Evolutionary conservation across 2,329 filamentous ascomycete genomes (phyloP).

Genomic region (Pestalotiopsis sp.): DNA sequence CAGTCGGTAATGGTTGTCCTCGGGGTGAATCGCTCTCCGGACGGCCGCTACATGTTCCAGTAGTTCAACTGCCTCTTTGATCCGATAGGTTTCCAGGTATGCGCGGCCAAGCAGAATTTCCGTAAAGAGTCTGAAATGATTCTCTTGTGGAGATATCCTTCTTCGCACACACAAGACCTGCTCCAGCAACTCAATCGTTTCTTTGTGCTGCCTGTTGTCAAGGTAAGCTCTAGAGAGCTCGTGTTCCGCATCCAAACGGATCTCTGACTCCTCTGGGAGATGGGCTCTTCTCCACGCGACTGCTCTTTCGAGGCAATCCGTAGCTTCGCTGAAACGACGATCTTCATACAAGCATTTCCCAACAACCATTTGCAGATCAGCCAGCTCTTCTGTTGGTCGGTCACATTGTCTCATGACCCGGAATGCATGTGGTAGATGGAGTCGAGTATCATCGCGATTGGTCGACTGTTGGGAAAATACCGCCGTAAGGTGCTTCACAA

Average conservation of each 20-base stretch:
- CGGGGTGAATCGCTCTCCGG: neutral
- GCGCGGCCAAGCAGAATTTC: neutral
- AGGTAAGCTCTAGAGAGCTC: neutral
- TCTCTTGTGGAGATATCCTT: neutral
- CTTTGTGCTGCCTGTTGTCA: neutral
- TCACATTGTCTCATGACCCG: constrained; percentile 21
- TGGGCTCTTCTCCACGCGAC: constrained; percentile 12
- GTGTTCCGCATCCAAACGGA: neutral
- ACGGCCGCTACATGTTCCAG: constrained; percentile 14
- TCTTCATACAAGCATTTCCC: constrained; percentile 24
- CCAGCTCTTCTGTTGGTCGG: constrained; percentile 19
- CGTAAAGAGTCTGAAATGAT: neutral
- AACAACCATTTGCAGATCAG: constrained; percentile 20
- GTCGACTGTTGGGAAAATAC: constrained; percentile 13
- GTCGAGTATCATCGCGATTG: constrained; percentile 23
- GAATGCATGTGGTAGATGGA: constrained; percentile 29
- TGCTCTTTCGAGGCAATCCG: constrained; percentile 14
- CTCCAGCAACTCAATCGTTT: constrained; percentile 19
- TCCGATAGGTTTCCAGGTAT: neutral
- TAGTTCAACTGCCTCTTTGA: constrained; percentile 16
- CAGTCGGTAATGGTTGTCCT: neutral
- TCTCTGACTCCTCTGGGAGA: neutral
- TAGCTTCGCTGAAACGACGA: constrained; percentile 21
- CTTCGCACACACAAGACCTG: constrained; percentile 1
- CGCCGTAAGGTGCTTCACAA: neutral